Percentiles rank a stretch among this genome's conserved stretches.
These are phyloP conservation scores for Selaginella tamariscina DNA, from an alignment of 75 land plant genomes.

Conservation along the genomic window DNA sequence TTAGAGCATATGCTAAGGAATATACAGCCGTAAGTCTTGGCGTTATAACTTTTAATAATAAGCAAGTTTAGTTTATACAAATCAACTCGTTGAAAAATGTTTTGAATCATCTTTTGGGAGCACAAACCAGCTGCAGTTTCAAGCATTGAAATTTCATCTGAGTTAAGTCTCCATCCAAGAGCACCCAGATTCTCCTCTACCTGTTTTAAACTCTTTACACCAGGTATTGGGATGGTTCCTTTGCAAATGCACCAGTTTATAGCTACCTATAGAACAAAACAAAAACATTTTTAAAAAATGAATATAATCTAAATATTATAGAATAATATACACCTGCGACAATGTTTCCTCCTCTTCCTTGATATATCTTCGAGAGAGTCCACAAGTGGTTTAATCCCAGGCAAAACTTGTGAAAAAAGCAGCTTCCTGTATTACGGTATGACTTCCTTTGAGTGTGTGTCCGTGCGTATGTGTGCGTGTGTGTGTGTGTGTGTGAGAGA, in stretches of 20 bases:
- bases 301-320: not conserved
- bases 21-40: too few species aligned
- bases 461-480: too few species aligned
- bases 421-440: too few species aligned
- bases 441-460: too few species aligned
- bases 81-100: constrained; percentile 73
- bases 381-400: constrained; percentile 62
- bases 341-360: constrained; percentile 55
- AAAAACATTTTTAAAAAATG: not conserved
- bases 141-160: constrained; percentile 45
- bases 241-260: constrained; percentile 96
- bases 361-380: constrained; percentile 42
- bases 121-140: constrained; percentile 53
- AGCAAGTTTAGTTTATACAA: too few species aligned
- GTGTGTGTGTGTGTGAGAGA: too few species aligned
- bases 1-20: too few species aligned
- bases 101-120: constrained; percentile 70
- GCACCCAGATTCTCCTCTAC: constrained; percentile 84
- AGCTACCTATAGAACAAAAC: constrained; percentile 49
- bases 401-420: constrained; percentile 63
- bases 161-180: constrained; percentile 62
- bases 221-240: constrained; percentile 88
- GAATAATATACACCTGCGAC: too few species aligned
- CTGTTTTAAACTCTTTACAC: constrained; percentile 65
- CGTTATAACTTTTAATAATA: too few species aligned